phyloP scores from a whole-genome alignment of 1,139 yeast species.

The Saccharomyces uvarum region DNA sequence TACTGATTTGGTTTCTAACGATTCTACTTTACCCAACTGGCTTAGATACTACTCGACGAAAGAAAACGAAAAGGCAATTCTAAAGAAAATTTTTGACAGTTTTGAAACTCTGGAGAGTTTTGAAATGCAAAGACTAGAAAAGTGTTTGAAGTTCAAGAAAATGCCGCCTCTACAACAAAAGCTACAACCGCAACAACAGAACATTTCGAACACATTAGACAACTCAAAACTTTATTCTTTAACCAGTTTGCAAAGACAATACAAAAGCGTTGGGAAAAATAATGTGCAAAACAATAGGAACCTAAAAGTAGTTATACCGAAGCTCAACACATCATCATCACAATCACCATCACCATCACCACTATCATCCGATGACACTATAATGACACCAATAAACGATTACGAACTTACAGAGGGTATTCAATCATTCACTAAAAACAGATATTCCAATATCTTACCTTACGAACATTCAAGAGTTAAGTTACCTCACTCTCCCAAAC shows the following conservation, averaged over 20 bases:
- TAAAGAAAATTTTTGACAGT: slow-evolving; percentile 38
- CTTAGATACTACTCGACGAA: slow-evolving; percentile 32
- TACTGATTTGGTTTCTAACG: slow-evolving; percentile 16
- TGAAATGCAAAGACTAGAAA: slow-evolving; percentile 44
- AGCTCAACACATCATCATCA: slow-evolving; percentile 10
- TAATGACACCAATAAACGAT: slow-evolving; percentile 31
- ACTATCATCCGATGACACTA: slow-evolving; percentile 14
- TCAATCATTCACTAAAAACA: slow-evolving; percentile 62
- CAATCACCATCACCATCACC: slow-evolving; percentile 14
- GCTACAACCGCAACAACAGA: slow-evolving; percentile 1
- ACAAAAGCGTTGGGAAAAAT: slow-evolving; percentile 12
- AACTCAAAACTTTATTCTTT: slow-evolving; percentile 24
- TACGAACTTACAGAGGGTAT: slow-evolving; percentile 57
- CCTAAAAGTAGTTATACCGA: background rate
- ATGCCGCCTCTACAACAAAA: slow-evolving; percentile 6
- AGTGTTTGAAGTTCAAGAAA: slow-evolving; percentile 14
- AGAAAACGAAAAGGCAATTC: slow-evolving; percentile 32
- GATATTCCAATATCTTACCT: slow-evolving; percentile 78
- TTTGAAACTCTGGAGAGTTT: slow-evolving; percentile 46
- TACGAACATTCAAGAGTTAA: slow-evolving; percentile 74
- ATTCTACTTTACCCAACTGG: slow-evolving; percentile 42
- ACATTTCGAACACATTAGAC: slow-evolving; percentile 2
- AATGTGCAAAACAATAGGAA: slow-evolving; percentile 3
- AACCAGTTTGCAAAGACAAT: slow-evolving; percentile 21
- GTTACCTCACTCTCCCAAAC: slow-evolving; percentile 32